Conservation (phyloP, 1,284 basidiomycete species). For the Ustilago esculenta region DNA sequence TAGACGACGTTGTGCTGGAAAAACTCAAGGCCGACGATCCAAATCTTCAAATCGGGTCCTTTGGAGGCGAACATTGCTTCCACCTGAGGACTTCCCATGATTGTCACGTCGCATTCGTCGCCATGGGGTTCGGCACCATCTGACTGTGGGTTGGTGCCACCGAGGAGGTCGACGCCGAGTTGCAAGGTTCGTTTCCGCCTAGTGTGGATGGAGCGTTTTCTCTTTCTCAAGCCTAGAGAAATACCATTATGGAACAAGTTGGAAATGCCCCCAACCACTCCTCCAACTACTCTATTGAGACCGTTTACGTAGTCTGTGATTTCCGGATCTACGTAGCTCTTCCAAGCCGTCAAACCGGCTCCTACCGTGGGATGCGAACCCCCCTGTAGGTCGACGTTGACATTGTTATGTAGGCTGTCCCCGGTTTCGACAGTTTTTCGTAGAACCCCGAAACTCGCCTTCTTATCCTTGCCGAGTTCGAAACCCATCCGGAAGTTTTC, state of each 20-base stretch:
- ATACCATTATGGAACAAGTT: too few relatives aligned
- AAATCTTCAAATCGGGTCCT: slow-evolving; percentile 21
- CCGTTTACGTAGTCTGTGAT: background rate
- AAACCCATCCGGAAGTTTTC: slow-evolving; percentile 4
- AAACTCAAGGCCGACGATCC: slow-evolving; percentile 35
- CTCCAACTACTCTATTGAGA: background rate
- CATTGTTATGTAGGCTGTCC: background rate
- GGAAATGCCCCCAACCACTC: too few relatives aligned
- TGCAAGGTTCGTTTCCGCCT: too few relatives aligned
- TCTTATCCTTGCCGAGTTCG: slow-evolving; percentile 2
- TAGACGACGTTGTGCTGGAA: slow-evolving; percentile 40
- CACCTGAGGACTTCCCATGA: slow-evolving; percentile 26
- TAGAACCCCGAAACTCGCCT: background rate
- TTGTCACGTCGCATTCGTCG: slow-evolving; percentile 7
- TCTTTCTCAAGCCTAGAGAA: too few relatives aligned
- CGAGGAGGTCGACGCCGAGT: too few relatives aligned
- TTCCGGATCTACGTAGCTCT: slow-evolving; percentile 10
- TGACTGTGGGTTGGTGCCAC: too few relatives aligned
- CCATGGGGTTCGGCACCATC: background rate
- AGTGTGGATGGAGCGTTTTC: too few relatives aligned
- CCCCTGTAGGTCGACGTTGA: background rate
- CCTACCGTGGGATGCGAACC: background rate
- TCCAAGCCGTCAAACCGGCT: background rate
- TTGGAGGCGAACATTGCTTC: slow-evolving; percentile 31
- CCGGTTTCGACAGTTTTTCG: background rate